phyloP scores from a whole-genome alignment of 768 basidiomycete species.

The Russula vinacea region DNA sequence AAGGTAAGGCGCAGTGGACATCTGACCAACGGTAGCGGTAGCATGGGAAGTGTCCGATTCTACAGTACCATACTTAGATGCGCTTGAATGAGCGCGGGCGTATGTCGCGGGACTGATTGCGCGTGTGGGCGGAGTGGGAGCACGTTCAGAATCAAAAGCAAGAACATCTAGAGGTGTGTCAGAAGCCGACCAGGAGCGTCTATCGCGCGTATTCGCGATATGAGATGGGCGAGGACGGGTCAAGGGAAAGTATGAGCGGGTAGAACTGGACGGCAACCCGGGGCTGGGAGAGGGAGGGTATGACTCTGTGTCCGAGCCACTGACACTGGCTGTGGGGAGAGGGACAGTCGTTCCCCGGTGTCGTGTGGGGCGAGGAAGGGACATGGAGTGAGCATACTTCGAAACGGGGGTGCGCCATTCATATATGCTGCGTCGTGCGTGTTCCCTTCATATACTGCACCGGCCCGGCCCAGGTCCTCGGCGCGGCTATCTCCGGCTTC shows the following conservation, averaged over 20 bases:
- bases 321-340: constrained; percentile 22
- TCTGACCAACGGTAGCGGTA: background rate
- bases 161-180: constrained; percentile 27
- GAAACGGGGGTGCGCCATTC: background rate
- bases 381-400: constrained; percentile 21
- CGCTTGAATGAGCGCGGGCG: background rate
- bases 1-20: constrained; percentile 21
- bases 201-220: constrained; percentile 11
- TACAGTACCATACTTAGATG: constrained; percentile 11
- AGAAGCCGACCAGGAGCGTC: constrained; percentile 27
- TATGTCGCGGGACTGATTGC: constrained; percentile 28
- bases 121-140: constrained; percentile 30
- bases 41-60: constrained; percentile 19
- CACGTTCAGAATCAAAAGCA: constrained; percentile 36
- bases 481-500: background rate
- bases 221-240: constrained; percentile 29
- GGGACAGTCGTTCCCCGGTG: constrained; percentile 25
- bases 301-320: constrained; percentile 30
- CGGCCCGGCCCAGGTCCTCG: background rate
- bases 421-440: background rate
- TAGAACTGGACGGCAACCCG: constrained; percentile 21
- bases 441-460: background rate
- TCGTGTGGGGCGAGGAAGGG: constrained; percentile 28
- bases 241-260: constrained; percentile 24
- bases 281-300: constrained; percentile 15